These are phyloP conservation scores for Ettlia oleoabundans DNA, from an alignment of 139 green algal species.

Conservation along the genomic window DNA sequence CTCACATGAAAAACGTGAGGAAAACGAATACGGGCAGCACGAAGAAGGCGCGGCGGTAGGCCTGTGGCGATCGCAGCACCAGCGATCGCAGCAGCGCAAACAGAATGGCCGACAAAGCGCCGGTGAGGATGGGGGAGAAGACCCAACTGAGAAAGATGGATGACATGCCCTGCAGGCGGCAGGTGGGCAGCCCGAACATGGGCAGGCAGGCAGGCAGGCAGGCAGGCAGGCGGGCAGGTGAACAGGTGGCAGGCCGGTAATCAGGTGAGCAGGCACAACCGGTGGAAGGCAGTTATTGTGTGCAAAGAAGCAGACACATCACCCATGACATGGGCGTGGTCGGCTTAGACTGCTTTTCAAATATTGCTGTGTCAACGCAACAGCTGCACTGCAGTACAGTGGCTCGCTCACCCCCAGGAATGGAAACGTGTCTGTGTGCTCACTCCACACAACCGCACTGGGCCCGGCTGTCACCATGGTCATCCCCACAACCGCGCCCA, in stretches of 20 bases:
- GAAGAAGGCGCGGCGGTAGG: conserved; percentile 26
- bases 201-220: too few species aligned
- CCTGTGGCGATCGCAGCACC: conserved; percentile 27
- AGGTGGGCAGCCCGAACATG: too few species aligned
- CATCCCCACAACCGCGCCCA: conserved; percentile 51
- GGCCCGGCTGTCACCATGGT: conserved; percentile 32
- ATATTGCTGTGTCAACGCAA: neutral
- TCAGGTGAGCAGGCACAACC: too few species aligned
- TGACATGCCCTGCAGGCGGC: conserved; percentile 35
- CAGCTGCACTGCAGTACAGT: neutral
- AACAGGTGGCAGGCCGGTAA: too few species aligned
- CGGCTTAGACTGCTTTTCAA: too few species aligned
- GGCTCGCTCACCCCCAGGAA: conserved; percentile 15
- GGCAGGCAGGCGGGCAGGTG: too few species aligned
- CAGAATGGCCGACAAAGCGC: neutral
- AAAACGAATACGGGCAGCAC: conserved; percentile 38
- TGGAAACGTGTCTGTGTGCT: conserved; percentile 13
- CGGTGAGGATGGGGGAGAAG: conserved; percentile 55
- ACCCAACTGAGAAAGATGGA: conserved; percentile 64
- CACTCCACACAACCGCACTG: conserved; percentile 36
- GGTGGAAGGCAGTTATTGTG: too few species aligned
- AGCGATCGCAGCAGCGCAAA: conserved; percentile 1
- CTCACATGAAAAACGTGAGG: conserved; percentile 56
- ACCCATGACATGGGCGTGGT: too few species aligned
- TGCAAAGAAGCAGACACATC: too few species aligned